A percentile compares a stretch with the other conserved stretches of the same genome.
phyloP scores from a whole-genome alignment of 2,329 filamentous ascomycete species.

The Sporothrix euskadiensis region DNA sequence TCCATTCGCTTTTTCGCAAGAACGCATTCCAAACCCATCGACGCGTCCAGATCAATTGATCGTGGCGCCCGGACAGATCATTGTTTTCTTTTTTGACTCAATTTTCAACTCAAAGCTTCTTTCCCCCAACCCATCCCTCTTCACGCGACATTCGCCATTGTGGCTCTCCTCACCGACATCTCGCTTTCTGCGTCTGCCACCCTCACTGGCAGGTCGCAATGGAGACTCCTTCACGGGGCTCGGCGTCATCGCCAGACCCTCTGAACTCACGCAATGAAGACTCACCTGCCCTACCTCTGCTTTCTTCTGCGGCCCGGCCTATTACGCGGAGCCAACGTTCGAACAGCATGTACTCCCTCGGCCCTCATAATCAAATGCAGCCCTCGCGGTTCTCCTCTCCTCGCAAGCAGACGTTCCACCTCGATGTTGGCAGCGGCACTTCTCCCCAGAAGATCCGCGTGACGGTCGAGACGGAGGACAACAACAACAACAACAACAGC shows the following conservation, averaged over 20 bases:
- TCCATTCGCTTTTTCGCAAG: background rate
- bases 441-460: conserved; percentile 56
- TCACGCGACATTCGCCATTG: background rate
- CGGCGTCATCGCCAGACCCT: conserved; percentile 55
- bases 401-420: conserved; percentile 58
- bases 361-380: conserved; percentile 17
- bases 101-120: background rate
- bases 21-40: background rate
- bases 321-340: conserved; percentile 48
- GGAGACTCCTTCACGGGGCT: conserved; percentile 29
- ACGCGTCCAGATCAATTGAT: conserved; percentile 10
- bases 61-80: background rate
- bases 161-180: background rate
- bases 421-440: conserved; percentile 54
- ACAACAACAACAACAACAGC: conserved; percentile 32
- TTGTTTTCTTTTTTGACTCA: background rate
- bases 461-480: conserved; percentile 55
- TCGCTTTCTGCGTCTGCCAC: background rate
- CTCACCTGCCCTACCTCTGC: background rate
- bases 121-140: background rate
- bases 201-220: conserved; percentile 12
- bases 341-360: conserved; percentile 29
- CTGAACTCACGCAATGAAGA: conserved; percentile 43
- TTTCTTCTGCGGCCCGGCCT: conserved; percentile 41
- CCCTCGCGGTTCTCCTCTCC: conserved; percentile 44